Evolutionary conservation across 768 basidiomycete species (phyloP).

Genomic region (Termitomyces sp.): DNA sequence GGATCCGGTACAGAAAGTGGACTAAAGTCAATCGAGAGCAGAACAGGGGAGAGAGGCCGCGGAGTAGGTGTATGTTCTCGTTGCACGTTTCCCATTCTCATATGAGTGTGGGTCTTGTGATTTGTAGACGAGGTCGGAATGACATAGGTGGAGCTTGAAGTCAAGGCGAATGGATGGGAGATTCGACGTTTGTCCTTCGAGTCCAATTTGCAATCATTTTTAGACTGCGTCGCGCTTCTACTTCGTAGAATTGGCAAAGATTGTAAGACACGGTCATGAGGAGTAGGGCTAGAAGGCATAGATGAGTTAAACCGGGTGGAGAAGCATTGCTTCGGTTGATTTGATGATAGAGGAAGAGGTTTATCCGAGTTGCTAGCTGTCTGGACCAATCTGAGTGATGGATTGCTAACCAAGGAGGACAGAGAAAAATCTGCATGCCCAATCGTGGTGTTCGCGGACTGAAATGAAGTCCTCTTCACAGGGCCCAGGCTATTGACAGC

Average conservation of each 20-base stretch:
- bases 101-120: neutral
- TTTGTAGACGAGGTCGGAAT: neutral
- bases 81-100: neutral
- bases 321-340: neutral
- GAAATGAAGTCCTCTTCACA: slow-evolving; percentile 22
- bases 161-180: slow-evolving; percentile 29
- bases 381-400: slow-evolving; percentile 24
- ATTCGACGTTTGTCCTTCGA: slow-evolving; percentile 16
- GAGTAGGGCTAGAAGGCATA: neutral
- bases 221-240: neutral
- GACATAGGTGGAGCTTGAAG: slow-evolving; percentile 2
- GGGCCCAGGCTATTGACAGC: slow-evolving; percentile 12
- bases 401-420: slow-evolving; percentile 12
- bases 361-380: slow-evolving; percentile 14
- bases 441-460: slow-evolving; percentile 15
- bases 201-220: neutral
- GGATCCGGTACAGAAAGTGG: slow-evolving; percentile 7
- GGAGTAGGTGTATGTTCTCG: neutral
- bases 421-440: slow-evolving; percentile 17
- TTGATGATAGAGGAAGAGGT: slow-evolving; percentile 19
- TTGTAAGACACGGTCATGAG: neutral
- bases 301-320: neutral
- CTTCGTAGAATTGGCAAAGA: slow-evolving; percentile 2
- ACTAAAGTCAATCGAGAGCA: slow-evolving; percentile 8
- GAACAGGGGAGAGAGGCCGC: slow-evolving; percentile 9